Evolutionary conservation across 164 flowering plant species (phyloP).

Genomic region (Magnolia officinalis): DNA sequence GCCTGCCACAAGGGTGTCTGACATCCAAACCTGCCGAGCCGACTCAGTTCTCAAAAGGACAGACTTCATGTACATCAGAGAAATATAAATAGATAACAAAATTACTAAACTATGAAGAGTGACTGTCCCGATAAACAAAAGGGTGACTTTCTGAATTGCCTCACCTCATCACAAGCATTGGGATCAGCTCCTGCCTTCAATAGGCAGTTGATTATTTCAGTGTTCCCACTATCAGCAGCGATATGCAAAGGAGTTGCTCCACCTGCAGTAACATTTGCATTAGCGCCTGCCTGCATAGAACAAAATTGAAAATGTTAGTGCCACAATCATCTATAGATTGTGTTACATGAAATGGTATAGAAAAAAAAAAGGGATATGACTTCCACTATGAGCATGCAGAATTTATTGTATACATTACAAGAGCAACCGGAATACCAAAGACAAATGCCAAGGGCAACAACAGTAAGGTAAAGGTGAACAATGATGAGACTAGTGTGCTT

Average conservation of each 20-base stretch:
- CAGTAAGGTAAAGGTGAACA: too few relatives aligned
- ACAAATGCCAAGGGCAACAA: too few relatives aligned
- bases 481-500: too few relatives aligned
- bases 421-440: background rate
- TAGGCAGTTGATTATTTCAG: conserved; percentile 62
- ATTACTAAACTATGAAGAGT: too few relatives aligned
- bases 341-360: background rate
- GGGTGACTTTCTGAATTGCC: background rate
- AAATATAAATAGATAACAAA: background rate
- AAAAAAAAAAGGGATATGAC: background rate
- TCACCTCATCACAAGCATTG: conserved; percentile 74
- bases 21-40: too few relatives aligned
- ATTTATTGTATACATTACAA: background rate
- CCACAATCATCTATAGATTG: background rate
- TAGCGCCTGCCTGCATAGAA: conserved; percentile 73
- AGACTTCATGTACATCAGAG: background rate
- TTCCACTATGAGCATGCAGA: background rate
- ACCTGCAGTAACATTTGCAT: conserved; percentile 73
- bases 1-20: too few relatives aligned
- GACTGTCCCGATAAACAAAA: background rate
- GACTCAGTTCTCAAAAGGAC: background rate
- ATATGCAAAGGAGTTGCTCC: conserved; percentile 93
- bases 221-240: conserved; percentile 80
- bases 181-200: conserved; percentile 95
- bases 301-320: conserved; percentile 15